A percentile compares a stretch with the other conserved stretches of the same genome.
These are phyloP conservation scores for Cercospora sp. DNA, from an alignment of 2,329 filamentous ascomycete genomes.

Conservation along the genomic window DNA sequence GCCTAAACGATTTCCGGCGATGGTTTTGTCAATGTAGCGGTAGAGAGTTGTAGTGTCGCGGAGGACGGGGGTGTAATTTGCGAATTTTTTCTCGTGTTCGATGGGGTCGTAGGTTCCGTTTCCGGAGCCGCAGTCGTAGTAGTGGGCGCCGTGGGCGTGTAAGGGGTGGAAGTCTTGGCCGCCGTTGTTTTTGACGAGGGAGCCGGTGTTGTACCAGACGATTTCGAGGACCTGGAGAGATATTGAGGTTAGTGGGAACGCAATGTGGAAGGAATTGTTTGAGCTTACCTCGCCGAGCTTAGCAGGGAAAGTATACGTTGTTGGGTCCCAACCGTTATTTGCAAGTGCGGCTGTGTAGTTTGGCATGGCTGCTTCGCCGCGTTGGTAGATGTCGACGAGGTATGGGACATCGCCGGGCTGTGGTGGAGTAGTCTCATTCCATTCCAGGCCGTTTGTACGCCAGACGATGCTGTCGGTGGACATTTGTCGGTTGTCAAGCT, in stretches of 20 bases:
- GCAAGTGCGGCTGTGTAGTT: constrained; percentile 53
- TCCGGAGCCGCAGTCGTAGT: constrained; percentile 56
- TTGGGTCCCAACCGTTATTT: constrained; percentile 58
- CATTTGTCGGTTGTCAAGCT: constrained; percentile 35
- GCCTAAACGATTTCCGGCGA: constrained; percentile 48
- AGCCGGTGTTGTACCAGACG: constrained; percentile 40
- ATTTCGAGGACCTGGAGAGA: constrained; percentile 45
- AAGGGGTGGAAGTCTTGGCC: constrained; percentile 54
- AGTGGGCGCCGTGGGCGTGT: constrained; percentile 58
- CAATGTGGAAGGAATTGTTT: too few species aligned
- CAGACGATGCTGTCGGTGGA: constrained; percentile 24
- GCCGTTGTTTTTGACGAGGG: constrained; percentile 33
- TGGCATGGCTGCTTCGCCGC: constrained; percentile 51
- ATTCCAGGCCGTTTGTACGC: constrained; percentile 28
- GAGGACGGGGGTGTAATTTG: constrained; percentile 43
- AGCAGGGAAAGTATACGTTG: constrained; percentile 54
- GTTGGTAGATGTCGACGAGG: constrained; percentile 55
- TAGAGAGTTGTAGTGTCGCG: constrained; percentile 59
- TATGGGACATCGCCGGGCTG: constrained; percentile 46
- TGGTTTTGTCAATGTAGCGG: constrained; percentile 50
- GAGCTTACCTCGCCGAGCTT: constrained; percentile 56
- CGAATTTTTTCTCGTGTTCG: constrained; percentile 50
- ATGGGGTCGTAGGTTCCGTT: constrained; percentile 55
- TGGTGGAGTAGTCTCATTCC: constrained; percentile 29
- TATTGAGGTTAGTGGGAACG: too few species aligned